Evolutionary conservation across 768 basidiomycete genomes (phyloP).

Genomic region (Dentipellis fragilis): DNA sequence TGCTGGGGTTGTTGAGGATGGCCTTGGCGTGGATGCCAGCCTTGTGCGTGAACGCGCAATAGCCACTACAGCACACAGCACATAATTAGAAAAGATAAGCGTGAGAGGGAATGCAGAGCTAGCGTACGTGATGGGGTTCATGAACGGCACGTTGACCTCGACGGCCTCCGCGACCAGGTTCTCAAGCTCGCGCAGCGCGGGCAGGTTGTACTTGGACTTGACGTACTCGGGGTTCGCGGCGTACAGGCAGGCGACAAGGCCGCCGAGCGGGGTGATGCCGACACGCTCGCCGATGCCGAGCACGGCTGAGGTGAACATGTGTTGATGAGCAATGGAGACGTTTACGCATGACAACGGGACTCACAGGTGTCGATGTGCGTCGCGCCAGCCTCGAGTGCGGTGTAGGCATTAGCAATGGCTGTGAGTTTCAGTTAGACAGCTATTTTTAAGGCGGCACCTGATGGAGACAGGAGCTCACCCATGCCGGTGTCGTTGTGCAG

Average conservation of each 20-base stretch:
- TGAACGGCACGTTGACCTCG: slow-evolving; percentile 95
- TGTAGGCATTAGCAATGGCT: slow-evolving; percentile 94
- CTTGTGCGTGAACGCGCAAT: slow-evolving; percentile 99
- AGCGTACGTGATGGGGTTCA: slow-evolving; percentile 80
- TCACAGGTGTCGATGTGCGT: slow-evolving; percentile 97
- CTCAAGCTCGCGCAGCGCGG: slow-evolving; percentile 97
- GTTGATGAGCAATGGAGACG: slow-evolving; percentile 1
- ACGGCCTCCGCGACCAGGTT: slow-evolving; percentile 98
- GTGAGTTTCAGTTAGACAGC: neutral
- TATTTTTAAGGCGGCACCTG: neutral
- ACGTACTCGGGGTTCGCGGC: slow-evolving; percentile 98
- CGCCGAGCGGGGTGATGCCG: slow-evolving; percentile 96
- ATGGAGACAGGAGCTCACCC: slow-evolving; percentile 34
- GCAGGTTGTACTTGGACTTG: slow-evolving; percentile 97
- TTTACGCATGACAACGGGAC: slow-evolving; percentile 18
- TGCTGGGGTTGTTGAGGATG: slow-evolving; percentile 97
- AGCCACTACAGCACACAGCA: slow-evolving; percentile 51
- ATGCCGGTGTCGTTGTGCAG: slow-evolving; percentile 98
- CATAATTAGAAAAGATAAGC: neutral
- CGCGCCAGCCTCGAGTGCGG: slow-evolving; percentile 95
- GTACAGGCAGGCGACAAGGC: slow-evolving; percentile 92
- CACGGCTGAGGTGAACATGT: slow-evolving; percentile 43
- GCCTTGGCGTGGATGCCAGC: slow-evolving; percentile 99
- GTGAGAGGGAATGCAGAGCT: slow-evolving; percentile 18
- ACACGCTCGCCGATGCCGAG: slow-evolving; percentile 99